Evolutionary conservation across 2,329 filamentous ascomycete genomes (phyloP), one percentile per base, ranked within the genome.

Genomic region (Rugonectria rugulosa): DNA sequence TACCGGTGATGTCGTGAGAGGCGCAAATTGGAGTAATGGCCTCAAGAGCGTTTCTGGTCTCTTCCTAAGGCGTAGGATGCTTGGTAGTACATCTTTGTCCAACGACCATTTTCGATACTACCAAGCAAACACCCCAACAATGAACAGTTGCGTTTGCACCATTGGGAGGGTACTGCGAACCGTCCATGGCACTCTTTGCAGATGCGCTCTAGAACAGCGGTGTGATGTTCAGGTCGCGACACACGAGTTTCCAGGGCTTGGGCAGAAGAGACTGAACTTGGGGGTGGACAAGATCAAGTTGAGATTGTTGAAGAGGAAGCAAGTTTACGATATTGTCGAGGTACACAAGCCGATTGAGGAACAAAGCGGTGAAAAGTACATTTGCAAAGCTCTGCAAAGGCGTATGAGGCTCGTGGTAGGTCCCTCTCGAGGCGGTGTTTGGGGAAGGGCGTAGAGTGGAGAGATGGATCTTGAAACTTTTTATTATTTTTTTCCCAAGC

Each of bases 1-100:
- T 87, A 19, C 94, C 94, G 72, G 97, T 91, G 1, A 79, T 75
- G 70, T 98, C 94, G 72, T 90, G 87, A 4, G 79, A 72, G 1
- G 91, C 90, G 75, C 93, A 96, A 67, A 97, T 89, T 0, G 91
- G 91, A 0, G 91, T 84, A 67, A 98, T 92, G 42, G 85, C 80
- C 26, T 81, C 76, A 2, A 98, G 82, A 1, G 89, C 91, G 8
- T 82, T 77, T 21, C 81, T 76, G 1, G 91, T 90, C 72, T 97
- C 90, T 11, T 76, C 73, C 94, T 94, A 98, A 19, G n/a, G n/a
- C n/a, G n/a, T n/a, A n/a, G n/a, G n/a, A n/a, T n/a, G n/a, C n/a
- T n/a, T n/a, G n/a, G n/a, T n/a, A n/a, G n/a, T n/a, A n/a, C n/a
- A n/a, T n/a, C n/a, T n/a, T n/a, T n/a, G n/a, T n/a, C n/a, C n/a